Percentiles rank a stretch among this genome's conserved stretches.
Evolutionary conservation across 169 alveolate genomes (phyloP).

Genomic region (Eimeria falciformis): DNA sequence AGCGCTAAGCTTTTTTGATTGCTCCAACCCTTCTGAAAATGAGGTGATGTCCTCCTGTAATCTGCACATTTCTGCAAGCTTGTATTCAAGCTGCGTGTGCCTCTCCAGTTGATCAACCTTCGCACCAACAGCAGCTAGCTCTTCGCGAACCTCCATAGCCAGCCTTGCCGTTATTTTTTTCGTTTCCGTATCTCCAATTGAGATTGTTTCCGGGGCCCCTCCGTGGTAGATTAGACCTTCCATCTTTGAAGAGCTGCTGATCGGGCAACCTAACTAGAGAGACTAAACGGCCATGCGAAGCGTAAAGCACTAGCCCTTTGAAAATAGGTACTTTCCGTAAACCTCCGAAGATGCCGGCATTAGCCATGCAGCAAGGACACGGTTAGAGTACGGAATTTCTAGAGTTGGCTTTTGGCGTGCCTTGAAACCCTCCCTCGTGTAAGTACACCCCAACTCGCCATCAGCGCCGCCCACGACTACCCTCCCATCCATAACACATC

Average conservation of each 20-base stretch:
- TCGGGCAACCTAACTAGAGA: not conserved
- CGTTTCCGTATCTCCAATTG: not conserved
- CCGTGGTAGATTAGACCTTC: not conserved
- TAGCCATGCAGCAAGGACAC: too few species aligned
- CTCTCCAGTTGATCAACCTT: not conserved
- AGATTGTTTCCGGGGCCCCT: not conserved
- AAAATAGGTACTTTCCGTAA: not conserved
- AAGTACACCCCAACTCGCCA: too few species aligned
- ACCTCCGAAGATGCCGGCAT: not conserved
- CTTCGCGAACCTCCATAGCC: not conserved
- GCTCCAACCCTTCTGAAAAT: not conserved
- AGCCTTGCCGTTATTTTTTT: not conserved
- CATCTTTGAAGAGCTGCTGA: not conserved
- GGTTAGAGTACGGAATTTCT: too few species aligned
- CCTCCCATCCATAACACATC: too few species aligned
- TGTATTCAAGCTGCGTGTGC: not conserved
- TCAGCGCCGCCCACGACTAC: too few species aligned
- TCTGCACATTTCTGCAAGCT: not conserved
- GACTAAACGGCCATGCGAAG: not conserved
- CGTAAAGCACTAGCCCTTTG: not conserved
- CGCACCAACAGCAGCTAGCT: not conserved
- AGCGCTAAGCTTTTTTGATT: not conserved
- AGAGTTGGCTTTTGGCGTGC: too few species aligned
- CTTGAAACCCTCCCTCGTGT: too few species aligned
- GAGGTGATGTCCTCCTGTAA: not conserved